phyloP scores from a whole-genome alignment of 2,329 filamentous ascomycete species.

The Aspergillus brasiliensis region DNA sequence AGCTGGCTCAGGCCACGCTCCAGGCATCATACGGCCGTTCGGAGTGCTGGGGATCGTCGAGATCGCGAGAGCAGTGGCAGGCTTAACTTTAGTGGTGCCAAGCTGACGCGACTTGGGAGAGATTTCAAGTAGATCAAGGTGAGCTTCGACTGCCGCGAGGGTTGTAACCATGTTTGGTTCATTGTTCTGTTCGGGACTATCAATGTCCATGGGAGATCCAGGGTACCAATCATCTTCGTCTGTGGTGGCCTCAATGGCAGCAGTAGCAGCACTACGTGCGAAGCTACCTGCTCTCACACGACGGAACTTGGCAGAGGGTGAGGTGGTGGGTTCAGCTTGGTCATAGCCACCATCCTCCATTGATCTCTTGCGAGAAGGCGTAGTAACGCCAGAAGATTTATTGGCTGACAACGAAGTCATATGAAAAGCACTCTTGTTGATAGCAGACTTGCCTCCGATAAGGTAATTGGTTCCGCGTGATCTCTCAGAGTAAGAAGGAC shows the following conservation, averaged over 20 bases:
- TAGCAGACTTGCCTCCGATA: not conserved
- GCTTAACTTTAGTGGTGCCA: not conserved
- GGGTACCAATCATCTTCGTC: no score
- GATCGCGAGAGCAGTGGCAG: not conserved
- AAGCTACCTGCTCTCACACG: constrained; percentile 9
- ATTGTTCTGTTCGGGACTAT: not conserved
- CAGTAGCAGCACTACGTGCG: not conserved
- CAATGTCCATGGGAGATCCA: not conserved
- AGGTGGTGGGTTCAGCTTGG: not conserved
- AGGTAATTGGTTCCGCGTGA: not conserved
- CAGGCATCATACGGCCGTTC: not conserved
- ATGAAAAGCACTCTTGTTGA: not conserved
- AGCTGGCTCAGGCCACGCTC: not conserved
- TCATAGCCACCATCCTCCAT: constrained; percentile 9
- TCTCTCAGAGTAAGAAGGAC: not conserved
- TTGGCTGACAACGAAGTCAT: not conserved
- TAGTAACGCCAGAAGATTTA: not conserved
- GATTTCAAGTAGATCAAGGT: not conserved
- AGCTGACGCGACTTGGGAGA: not conserved
- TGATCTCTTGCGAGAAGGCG: constrained; percentile 17
- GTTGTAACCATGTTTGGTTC: not conserved
- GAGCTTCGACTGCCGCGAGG: not conserved
- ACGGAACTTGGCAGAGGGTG: constrained; percentile 16
- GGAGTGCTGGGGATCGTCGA: not conserved
- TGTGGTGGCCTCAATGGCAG: not conserved